Conservation (phyloP, 371 early-diverging fungal species). For the Apophysomyces ossiformis region DNA sequence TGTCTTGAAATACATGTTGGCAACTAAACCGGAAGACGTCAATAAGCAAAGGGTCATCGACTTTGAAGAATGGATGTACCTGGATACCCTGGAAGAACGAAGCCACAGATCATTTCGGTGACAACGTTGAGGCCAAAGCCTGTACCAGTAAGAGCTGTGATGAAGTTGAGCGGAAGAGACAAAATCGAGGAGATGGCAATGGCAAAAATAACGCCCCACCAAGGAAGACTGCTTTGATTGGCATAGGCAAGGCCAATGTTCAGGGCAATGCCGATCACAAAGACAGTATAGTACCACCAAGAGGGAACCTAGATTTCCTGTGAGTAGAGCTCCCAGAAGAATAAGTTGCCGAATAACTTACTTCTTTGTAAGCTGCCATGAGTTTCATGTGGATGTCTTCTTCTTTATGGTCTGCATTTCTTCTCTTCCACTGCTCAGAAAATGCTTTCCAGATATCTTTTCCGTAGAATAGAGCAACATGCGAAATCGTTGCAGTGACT, state of each 20-base stretch:
- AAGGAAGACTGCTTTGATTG: constrained; percentile 57
- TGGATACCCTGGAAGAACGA: constrained; percentile 38
- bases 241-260: constrained; percentile 67
- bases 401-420: constrained; percentile 1
- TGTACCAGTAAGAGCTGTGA: constrained; percentile 42
- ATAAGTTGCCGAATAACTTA: constrained; percentile 22
- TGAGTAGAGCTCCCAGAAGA: constrained; percentile 24
- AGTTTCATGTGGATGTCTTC: constrained; percentile 36
- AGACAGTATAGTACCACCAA: constrained; percentile 76
- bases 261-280: constrained; percentile 60
- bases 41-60: constrained; percentile 52
- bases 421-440: background rate
- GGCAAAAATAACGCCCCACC: constrained; percentile 78
- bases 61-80: background rate
- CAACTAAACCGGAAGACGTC: background rate
- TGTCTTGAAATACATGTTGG: constrained; percentile 45
- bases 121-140: constrained; percentile 63
- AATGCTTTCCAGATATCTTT: constrained; percentile 23
- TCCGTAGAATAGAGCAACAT: constrained; percentile 48
- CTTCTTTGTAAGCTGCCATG: constrained; percentile 44
- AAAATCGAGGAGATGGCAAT: constrained; percentile 52
- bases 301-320: constrained; percentile 63
- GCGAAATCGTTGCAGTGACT: constrained; percentile 49
- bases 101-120: constrained; percentile 63
- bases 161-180: constrained; percentile 44